Base-by-base conservation (phyloP, 805 yeast species). In the Pichia occidentalis region DNA sequence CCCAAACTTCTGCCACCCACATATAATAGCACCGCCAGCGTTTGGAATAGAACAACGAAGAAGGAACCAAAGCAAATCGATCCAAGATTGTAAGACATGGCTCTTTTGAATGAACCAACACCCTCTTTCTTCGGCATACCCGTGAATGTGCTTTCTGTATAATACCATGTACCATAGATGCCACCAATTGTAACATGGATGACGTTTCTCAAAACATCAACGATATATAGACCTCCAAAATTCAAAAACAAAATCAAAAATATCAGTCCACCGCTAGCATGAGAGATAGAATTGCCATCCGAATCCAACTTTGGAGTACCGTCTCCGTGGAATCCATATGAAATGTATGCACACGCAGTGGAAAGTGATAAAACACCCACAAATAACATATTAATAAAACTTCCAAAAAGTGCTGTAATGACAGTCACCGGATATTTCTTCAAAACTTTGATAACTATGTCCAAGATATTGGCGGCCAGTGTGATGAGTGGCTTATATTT, bases 101-200 rank as follows among this genome's bases (percentile, higher is more conserved):
- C 85, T 49, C 95, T 70, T 34, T 48, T 56, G 47, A 88, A 75
- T 1, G 95, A 82, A 2, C 92, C 90, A 32, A 77, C 60, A 1
- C 92, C 90, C 18, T 92, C 90, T 65, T 73, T 71, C 51, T 58
- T 73, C 24, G 95, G 95, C 17, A 88, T 74, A 39, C 71, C 73
- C 14, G 83, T 72, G 24, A 40, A 49, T 8, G 52, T 40, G 19
- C 44, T 44, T 85, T 75, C 27, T 54, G 81, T 67, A 57, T 85
- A 88, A 60, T 84, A 87, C 95, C 96, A 87, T 5, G 90, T 75
- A n/a, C 96, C 96, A 56, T 75, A 88, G 24, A 86, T 77, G 17
- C 95, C 95, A 24, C 92, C 73, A 34, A 85, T 79, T 1, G 92
- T 76, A 18, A 80, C 80, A 53, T 88, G 94, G 33, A 87, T 77